Evolutionary conservation across 2,329 filamentous ascomycete species (phyloP).

Genomic region (Phoma sp.): DNA sequence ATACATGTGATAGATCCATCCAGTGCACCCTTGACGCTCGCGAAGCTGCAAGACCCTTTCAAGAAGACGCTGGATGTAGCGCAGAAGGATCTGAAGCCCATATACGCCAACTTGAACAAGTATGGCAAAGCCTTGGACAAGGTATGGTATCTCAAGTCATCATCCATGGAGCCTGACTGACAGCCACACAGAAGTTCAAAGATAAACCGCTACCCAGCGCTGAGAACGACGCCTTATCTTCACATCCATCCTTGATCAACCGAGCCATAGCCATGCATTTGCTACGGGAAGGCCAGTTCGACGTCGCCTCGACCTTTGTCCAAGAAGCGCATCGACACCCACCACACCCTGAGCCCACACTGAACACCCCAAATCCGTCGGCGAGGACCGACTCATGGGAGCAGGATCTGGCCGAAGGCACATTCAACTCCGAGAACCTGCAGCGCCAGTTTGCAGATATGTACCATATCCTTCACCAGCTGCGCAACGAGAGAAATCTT

Average conservation of each 20-base stretch:
- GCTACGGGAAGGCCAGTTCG: constrained; percentile 90
- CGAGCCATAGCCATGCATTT: constrained; percentile 96
- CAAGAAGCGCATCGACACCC: constrained; percentile 66
- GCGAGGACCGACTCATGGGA: constrained; percentile 43
- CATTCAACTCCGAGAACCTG: constrained; percentile 69
- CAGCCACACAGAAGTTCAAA: constrained; percentile 59
- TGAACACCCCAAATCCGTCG: constrained; percentile 44
- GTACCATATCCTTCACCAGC: constrained; percentile 84
- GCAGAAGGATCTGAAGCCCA: constrained; percentile 80
- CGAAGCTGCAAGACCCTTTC: constrained; percentile 84
- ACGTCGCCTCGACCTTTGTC: constrained; percentile 84
- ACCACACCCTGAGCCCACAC: constrained; percentile 47
- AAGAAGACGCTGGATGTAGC: constrained; percentile 81
- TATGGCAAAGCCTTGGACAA: constrained; percentile 87
- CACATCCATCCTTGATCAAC: constrained; percentile 80
- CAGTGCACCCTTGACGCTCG: constrained; percentile 74
- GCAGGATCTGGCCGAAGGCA: constrained; percentile 59
- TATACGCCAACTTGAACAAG: constrained; percentile 80
- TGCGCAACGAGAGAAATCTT: constrained; percentile 75
- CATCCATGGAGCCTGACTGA: not conserved
- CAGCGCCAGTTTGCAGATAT: constrained; percentile 84
- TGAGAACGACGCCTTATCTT: constrained; percentile 79
- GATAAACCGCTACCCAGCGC: constrained; percentile 72
- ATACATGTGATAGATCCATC: constrained; percentile 63
- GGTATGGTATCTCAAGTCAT: constrained; percentile 54